Evolutionary conservation across 805 yeast genomes (phyloP), one percentile per base, ranked within the genome.

Genomic region (Priceomyces melissophilus): DNA sequence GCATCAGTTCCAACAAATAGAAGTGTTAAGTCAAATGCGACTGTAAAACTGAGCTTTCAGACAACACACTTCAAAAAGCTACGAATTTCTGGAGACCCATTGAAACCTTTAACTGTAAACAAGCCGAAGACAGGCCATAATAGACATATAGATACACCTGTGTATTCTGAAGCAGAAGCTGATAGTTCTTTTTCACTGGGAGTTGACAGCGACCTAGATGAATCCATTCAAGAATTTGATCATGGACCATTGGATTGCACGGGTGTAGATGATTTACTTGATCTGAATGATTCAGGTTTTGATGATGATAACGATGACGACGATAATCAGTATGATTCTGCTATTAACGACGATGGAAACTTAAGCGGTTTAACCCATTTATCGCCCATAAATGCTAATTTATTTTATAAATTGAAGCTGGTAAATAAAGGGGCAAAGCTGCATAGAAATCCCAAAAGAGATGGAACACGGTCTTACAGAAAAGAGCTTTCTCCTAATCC

Each of bases 61-160:
- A 53, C 60, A 5, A 61, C 71, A 10, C 72, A 64, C 45, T 69
- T 61, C 50, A 70, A 70, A 43, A 70, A 70, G 41, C 56, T 70
- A 17, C 57, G 75, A 17, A 70, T 70, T 37, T 65, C 60, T 40
- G 71, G 71, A 1, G 52, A 60, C 3, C 68, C 69, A 13, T 58
- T 62, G 28, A 59, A 65, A 0, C 43, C 57, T 9, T 53, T 44
- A 15, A 48, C 52, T 9, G 47, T 35, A 29, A 16, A 26, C 14
- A 35, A 37, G 11, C 27, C 25, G 45, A 45, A 44, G 20, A 32
- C 25, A 5, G 25, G 25, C 8, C 23, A 36, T 14, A 14, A 36
- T 26, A 14, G 32, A 20, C 13, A 6, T 9, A 11, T 14, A 26
- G 16, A 20, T 20, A 20, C 25, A 30, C 4, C 4, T n/a, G n/a